Evolutionary conservation across 2,329 filamentous ascomycete genomes (phyloP).

Genomic region (Simplicillium aogashimaense): DNA sequence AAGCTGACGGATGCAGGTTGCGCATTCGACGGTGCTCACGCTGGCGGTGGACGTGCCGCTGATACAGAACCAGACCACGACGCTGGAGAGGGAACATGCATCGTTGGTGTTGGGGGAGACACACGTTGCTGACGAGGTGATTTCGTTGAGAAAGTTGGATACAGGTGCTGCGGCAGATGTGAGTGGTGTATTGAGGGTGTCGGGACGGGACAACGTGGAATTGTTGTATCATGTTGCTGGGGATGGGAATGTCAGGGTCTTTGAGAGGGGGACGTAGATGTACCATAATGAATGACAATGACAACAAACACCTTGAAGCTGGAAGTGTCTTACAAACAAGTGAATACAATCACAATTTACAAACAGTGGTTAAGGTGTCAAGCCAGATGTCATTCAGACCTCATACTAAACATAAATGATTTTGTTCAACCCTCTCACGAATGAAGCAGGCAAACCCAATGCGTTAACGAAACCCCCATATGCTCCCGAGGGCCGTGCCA

Average conservation of each 20-base stretch:
- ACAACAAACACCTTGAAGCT: no score
- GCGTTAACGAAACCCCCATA: no score
- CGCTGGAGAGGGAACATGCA: constrained; percentile 60
- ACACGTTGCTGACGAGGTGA: constrained; percentile 63
- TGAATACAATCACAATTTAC: not conserved
- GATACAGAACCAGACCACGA: constrained; percentile 48
- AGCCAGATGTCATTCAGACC: constrained; percentile 17
- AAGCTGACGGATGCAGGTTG: no score
- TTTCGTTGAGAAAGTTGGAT: constrained; percentile 68
- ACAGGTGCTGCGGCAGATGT: constrained; percentile 87
- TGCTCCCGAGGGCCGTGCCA: no score
- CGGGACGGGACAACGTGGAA: constrained; percentile 55
- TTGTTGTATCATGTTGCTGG: constrained; percentile 71
- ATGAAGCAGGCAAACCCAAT: no score
- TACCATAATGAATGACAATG: no score
- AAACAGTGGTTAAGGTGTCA: constrained; percentile 31
- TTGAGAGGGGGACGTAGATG: constrained; percentile 56
- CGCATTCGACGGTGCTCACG: constrained; percentile 57
- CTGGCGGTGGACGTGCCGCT: constrained; percentile 67
- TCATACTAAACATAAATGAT: no score
- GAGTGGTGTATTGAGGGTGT: constrained; percentile 71
- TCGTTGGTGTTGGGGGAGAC: constrained; percentile 61
- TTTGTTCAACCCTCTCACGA: no score
- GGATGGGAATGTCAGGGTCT: constrained; percentile 73
- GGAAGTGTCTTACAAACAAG: no score